phyloP scores from a whole-genome alignment of 768 basidiomycete species.

The Boletus edulis region DNA sequence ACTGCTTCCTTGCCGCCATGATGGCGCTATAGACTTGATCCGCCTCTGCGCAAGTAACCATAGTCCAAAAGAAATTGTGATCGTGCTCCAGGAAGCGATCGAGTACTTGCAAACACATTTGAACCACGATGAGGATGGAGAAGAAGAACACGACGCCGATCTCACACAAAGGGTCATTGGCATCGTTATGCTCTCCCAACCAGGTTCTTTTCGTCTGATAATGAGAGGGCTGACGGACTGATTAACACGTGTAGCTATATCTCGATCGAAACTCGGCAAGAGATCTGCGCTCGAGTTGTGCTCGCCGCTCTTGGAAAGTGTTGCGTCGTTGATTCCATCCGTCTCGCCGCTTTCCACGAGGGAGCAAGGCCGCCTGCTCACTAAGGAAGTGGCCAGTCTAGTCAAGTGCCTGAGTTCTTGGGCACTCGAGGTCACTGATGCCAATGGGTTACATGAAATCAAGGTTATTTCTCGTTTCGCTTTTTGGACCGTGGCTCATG shows the following conservation, averaged over 20 bases:
- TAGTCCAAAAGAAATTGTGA: slow-evolving; percentile 42
- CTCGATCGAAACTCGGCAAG: slow-evolving; percentile 25
- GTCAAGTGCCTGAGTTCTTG: slow-evolving; percentile 16
- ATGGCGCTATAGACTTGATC: slow-evolving; percentile 34
- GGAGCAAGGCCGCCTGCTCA: slow-evolving; percentile 18
- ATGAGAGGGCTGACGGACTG: background rate
- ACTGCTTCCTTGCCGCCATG: slow-evolving; percentile 31
- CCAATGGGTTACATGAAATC: slow-evolving; percentile 5
- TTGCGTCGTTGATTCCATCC: slow-evolving; percentile 14
- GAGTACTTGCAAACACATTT: slow-evolving; percentile 29
- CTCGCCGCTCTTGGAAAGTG: slow-evolving; percentile 16
- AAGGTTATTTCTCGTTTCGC: slow-evolving; percentile 14
- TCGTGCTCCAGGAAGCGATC: slow-evolving; percentile 39
- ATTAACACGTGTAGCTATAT: slow-evolving; percentile 20
- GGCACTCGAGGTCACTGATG: slow-evolving; percentile 5
- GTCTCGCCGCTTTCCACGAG: slow-evolving; percentile 12
- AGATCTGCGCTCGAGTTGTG: slow-evolving; percentile 19
- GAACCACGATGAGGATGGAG: slow-evolving; percentile 16
- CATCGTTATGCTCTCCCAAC: slow-evolving; percentile 16
- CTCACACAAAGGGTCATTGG: slow-evolving; percentile 15
- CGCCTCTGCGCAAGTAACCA: slow-evolving; percentile 26
- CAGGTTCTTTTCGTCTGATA: slow-evolving; percentile 15
- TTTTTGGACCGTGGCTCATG: background rate
- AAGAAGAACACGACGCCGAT: slow-evolving; percentile 9
- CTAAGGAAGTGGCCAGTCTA: slow-evolving; percentile 17